These are phyloP conservation scores for Speleostelium caveatum DNA, from an alignment of 78 protist species.

Conservation along the genomic window DNA sequence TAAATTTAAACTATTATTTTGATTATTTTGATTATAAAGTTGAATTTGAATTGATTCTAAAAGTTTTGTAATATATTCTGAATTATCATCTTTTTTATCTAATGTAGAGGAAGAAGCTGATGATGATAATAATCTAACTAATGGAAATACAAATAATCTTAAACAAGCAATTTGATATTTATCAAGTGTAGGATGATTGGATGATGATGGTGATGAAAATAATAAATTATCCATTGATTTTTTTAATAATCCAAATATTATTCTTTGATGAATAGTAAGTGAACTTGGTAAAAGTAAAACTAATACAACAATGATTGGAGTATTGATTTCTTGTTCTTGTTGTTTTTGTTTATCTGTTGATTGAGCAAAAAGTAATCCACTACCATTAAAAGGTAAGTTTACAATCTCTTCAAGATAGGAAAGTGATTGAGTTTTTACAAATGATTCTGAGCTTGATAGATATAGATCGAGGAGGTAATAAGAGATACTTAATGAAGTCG, in stretches of 20 bases:
- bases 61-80: neutral
- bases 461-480: neutral
- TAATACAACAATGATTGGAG: constrained; percentile 12
- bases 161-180: neutral
- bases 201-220: too few species aligned
- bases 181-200: neutral
- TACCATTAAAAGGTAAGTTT: too few species aligned
- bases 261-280: constrained; percentile 3
- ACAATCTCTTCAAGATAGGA: neutral
- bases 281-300: neutral
- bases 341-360: neutral
- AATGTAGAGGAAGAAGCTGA: neutral
- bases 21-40: neutral
- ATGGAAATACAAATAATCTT: constrained; percentile 9
- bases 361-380: too few species aligned
- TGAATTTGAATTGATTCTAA: constrained; percentile 1
- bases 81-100: neutral
- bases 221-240: constrained; percentile 1
- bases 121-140: constrained; percentile 31
- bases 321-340: constrained; percentile 7
- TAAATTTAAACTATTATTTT: neutral
- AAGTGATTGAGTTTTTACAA: neutral
- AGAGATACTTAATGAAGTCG: neutral
- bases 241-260: neutral
- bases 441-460: neutral